Base-by-base conservation (phyloP, 2,329 filamentous ascomycete genomes). In the Neocucurbitaria cava region DNA sequence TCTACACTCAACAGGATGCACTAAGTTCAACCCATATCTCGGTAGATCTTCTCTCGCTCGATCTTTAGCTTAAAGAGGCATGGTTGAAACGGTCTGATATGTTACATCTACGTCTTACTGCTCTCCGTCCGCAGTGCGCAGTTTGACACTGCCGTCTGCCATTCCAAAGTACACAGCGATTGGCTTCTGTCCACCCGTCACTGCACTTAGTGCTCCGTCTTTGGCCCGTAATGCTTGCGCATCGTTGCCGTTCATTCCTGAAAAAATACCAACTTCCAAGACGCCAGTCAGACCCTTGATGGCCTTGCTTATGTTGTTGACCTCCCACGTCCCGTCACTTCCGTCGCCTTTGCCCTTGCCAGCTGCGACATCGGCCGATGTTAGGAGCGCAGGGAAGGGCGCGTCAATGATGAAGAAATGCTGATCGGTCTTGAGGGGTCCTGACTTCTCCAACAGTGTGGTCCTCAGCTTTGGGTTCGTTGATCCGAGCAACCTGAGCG, bases 151-250 rank as follows among this genome's bases (percentile, higher is more conserved):
- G 10, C 81, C 81, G 57, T 82, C 90, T 40, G 89, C 85, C 86
- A 95, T 90, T 31, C 95, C 95, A 77, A 98, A 99, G 79, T 98
- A 99, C 21, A 92, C 93, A 24, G 92, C 92, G 11, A 97, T 84
- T 0, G 95, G 95, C 79, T 94, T 96, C 79, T 97, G 92, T 0
- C 91, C 92, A 43, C 74, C 72, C 5, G 61, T 64, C 13, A 73
- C 83, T 82, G 54, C 82, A 81, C 58, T 58, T 41, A 49, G 61
- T 18, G 56, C 54, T 9, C 63, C 61, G 11, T 66, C 61, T 45
- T 71, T 62, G 10, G 49, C 60, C 31, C 67, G 59, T 49, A 83
- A 80, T 38, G 84, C 85, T 55, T 77, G 72, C 30, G 86, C 85
- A 74, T 96, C 82, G 15, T 85, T 80, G 0, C 94, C 94, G 56